A percentile compares a stretch with the other conserved stretches of the same genome.
phyloP scores from a whole-genome alignment of 1,284 basidiomycete genomes.

The Malassezia yamatoensis region DNA sequence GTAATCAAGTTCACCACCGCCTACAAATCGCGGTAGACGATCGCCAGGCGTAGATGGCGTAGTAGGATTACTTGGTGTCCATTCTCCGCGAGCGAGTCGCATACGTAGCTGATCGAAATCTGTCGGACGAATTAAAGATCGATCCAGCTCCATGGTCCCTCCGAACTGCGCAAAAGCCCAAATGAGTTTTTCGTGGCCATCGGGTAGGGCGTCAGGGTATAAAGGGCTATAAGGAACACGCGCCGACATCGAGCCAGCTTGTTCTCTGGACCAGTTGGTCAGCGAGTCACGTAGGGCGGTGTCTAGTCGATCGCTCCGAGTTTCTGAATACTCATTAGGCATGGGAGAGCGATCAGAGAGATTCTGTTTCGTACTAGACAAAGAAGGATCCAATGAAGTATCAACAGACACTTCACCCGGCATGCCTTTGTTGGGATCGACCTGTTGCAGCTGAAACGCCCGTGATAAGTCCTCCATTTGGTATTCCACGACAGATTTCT shows the following conservation, averaged over 20 bases:
- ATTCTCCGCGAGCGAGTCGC: slow-evolving; percentile 38
- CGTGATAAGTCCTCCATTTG: slow-evolving; percentile 39
- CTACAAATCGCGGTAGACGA: slow-evolving; percentile 26
- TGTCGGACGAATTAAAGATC: slow-evolving; percentile 48
- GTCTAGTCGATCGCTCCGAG: slow-evolving; percentile 48
- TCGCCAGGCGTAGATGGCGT: slow-evolving; percentile 23
- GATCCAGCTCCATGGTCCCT: slow-evolving; percentile 57
- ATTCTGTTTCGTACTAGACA: background rate
- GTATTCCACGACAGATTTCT: slow-evolving; percentile 35
- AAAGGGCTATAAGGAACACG: slow-evolving; percentile 14
- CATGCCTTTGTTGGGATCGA: background rate
- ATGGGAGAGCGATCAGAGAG: slow-evolving; percentile 4
- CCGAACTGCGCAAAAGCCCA: slow-evolving; percentile 75
- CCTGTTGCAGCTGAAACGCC: slow-evolving; percentile 30
- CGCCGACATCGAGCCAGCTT: background rate
- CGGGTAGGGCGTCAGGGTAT: slow-evolving; percentile 21
- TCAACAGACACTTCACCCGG: background rate
- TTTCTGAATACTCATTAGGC: slow-evolving; percentile 27
- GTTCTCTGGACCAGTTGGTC: slow-evolving; percentile 30
- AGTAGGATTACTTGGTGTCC: slow-evolving; percentile 17
- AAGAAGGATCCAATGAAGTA: background rate
- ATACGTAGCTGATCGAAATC: slow-evolving; percentile 49
- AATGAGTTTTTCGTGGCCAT: slow-evolving; percentile 62
- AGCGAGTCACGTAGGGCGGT: slow-evolving; percentile 45
- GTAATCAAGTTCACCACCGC: slow-evolving; percentile 35